Evolutionary conservation across 73 alveolate species (phyloP).

Genomic region (Tetrahymena elliotti): DNA sequence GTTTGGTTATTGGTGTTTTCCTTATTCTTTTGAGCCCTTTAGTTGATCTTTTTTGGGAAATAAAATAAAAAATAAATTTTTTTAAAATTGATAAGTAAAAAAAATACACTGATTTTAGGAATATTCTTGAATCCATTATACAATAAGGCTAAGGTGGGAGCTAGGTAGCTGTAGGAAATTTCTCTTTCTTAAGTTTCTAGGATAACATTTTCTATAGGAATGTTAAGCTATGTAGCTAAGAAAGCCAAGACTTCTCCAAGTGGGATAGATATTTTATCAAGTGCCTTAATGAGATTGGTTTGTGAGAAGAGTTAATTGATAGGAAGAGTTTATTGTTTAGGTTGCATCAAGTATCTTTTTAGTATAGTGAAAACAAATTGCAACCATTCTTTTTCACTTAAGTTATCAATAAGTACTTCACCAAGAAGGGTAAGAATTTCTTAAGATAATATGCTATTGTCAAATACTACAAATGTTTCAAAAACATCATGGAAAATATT

Average conservation of each 20-base stretch:
- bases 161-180: background rate
- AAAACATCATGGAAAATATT: background rate
- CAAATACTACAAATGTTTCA: background rate
- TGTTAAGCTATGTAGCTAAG: background rate
- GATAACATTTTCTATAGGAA: background rate
- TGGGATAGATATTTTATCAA: background rate
- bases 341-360: background rate
- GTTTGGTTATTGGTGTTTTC: background rate
- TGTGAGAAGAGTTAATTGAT: background rate
- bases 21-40: background rate
- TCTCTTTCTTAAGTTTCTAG: background rate
- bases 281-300: background rate
- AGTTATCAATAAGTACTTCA: background rate
- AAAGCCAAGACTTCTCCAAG: background rate
- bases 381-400: background rate
- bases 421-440: background rate
- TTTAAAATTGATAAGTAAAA: background rate
- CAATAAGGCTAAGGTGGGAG: background rate
- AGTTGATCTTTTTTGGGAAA: background rate
- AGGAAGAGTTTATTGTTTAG: background rate
- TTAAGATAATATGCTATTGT: background rate
- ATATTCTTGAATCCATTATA: background rate
- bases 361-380: background rate
- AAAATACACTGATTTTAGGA: background rate
- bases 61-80: background rate